Evolutionary conservation across 192 early-diverging fungal species (phyloP).

Genomic region (Gonapodya prolifera): DNA sequence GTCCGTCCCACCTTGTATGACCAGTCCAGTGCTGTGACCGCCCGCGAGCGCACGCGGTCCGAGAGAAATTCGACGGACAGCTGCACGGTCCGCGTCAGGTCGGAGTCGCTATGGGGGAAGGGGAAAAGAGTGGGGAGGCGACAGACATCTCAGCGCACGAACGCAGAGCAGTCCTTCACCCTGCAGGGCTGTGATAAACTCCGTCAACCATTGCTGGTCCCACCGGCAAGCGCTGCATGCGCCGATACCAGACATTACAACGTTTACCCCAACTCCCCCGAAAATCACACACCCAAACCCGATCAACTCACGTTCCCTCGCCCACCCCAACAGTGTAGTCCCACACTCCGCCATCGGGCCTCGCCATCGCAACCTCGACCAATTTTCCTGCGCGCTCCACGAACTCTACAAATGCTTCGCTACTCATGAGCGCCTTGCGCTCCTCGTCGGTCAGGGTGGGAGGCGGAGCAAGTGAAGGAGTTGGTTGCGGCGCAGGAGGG

Average conservation of each 20-base stretch:
- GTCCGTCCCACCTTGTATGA: background rate
- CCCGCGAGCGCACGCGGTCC: background rate
- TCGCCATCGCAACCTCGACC: constrained; percentile 70
- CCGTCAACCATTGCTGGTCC: no score
- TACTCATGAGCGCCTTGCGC: constrained; percentile 55
- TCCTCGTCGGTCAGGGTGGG: constrained; percentile 77
- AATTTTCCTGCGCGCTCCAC: constrained; percentile 76
- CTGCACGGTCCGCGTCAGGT: background rate
- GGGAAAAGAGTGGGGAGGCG: background rate
- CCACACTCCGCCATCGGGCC: constrained; percentile 80
- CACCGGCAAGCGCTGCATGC: no score
- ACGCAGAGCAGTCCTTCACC: background rate
- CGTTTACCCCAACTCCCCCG: no score
- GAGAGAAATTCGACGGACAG: background rate
- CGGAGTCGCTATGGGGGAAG: background rate
- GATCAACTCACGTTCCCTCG: constrained; percentile 27
- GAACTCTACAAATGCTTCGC: constrained; percentile 71
- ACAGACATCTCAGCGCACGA: constrained; percentile 10
- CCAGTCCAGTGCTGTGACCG: background rate
- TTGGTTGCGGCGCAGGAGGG: background rate
- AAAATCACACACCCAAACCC: background rate
- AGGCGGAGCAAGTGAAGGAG: constrained; percentile 7
- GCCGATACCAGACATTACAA: no score
- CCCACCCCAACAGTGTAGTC: constrained; percentile 74
- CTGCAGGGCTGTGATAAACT: no score